Evolutionary conservation across 306 rosid genomes (phyloP), one percentile per base, ranked within the genome.

Genomic region (Sindora glabra): DNA sequence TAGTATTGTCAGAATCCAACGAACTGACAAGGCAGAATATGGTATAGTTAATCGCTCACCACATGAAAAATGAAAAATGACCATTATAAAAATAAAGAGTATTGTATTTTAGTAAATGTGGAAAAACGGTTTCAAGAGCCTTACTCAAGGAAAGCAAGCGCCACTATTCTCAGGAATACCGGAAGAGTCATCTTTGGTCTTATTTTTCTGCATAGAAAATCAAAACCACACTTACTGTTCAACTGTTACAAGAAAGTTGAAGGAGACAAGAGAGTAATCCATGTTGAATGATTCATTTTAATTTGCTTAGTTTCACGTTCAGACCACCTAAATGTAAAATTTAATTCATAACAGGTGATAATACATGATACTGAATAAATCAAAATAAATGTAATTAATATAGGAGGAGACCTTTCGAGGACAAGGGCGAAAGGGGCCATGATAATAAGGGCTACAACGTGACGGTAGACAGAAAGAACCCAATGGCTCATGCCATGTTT

Each of bases 141-240:
- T 86, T 86, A 94, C 99, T 94, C 99, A 30, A 94, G 86, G 63
- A 94, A 89, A 25, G 79, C 99, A 56, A 94, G 99, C 57, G 50
- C 59, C 65, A 89, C 37, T 8, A 94, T 69, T 74, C 99, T 80
- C 27, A 84, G 60, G 79, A 94, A 79, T 56, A 89, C 63, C 5
- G 94, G 87, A n/a, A 89, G 80, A 13, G 99, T 94, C 99, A 94
- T 86, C 82, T 77, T 80, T 12, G 99, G 95, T 72, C 99, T 77
- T 55, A 75, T 86, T 66, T 94, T 94, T 70, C 99, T 94, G 89
- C 5, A 46, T 69, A 56, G 9, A 32, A 5, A 62, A 38, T 32
- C 40, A 58, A 44, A 26, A 71, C 24, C 23, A 16, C 17, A 10
- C 41, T 39, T 44, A 46, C 8, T 68, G 26, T 24, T 15, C 50